Base-by-base conservation (phyloP, 257 asterid species). In the Solanum infundibuliforme region DNA sequence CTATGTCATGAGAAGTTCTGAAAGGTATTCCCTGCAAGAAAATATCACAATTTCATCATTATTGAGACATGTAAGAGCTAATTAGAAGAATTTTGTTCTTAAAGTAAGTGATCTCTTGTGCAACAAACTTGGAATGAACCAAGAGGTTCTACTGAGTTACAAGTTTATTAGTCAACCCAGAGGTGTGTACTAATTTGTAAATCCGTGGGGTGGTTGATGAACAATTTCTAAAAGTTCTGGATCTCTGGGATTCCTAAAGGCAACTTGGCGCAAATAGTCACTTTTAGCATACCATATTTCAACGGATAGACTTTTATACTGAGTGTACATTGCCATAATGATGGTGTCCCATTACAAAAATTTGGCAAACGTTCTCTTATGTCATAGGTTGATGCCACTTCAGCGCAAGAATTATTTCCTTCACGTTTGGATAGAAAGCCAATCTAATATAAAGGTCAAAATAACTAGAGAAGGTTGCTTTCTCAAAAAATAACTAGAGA, bases 1-100 rank as follows among this genome's bases (percentile, higher is more conserved):
- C 99, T 38, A 96, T 92, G 90, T 97, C 99, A 84, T 97, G 99
- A 85, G 98, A 95, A 46, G 99, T 97, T 90, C 99, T 91, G 91
- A 97, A 97, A 86, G 99, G 96, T 87, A 96, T 85, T 86, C 97
- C 99, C 99, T 97, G 95, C 77, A 76, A 18, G 74, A 69, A 77
- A 71, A 35, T 32, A 68, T 79, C 62, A 89, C 48, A 68, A 72
- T 31, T 13, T 35, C 29, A 52, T 84, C 66, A 31, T 62, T 88
- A 25, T 91, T 82, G 55, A 48, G 29, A 82, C 69, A 48, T 36
- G 23, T 43, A 79, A 41, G 32, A 77, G 27, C 29, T 46, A 46
- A 81, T 43, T 10, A 25, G 25, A 79, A 25, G 25, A 2, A 79
- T 79, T 79, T 41, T 29, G 39, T 82, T 46, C 18, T 9, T 27